Percentiles rank a stretch among this genome's conserved stretches.
Evolutionary conservation across 495 filamentous ascomycete species (phyloP).

Genomic region (Penicillium lagena): DNA sequence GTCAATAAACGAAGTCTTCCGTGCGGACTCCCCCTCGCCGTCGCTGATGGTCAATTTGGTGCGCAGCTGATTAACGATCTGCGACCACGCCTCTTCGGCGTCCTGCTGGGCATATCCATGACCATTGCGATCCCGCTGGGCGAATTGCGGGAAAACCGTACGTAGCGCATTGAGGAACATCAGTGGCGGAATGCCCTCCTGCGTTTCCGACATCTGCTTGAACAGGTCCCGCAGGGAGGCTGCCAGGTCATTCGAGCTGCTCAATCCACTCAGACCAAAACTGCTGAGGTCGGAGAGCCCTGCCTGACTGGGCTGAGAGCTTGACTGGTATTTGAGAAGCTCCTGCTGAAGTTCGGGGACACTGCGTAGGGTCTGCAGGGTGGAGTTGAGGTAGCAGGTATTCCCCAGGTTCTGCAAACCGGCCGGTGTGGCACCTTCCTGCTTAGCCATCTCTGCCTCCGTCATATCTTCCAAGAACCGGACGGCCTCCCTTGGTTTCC

Average conservation of each 20-base stretch:
- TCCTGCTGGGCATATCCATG: constrained; percentile 91
- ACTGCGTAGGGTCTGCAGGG: constrained; percentile 78
- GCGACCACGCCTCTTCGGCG: constrained; percentile 97
- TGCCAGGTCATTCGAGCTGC: constrained; percentile 65
- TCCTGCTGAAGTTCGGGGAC: constrained; percentile 89
- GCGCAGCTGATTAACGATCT: constrained; percentile 82
- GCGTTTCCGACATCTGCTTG: constrained; percentile 88
- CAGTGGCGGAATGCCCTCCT: constrained; percentile 78
- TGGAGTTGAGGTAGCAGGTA: constrained; percentile 97
- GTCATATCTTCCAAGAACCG: constrained; percentile 98
- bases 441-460: constrained; percentile 79
- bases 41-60: constrained; percentile 68
- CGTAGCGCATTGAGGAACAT: constrained; percentile 81
- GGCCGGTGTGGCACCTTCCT: constrained; percentile 78
- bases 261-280: constrained; percentile 55
- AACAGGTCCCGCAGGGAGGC: constrained; percentile 78
- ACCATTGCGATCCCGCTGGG: constrained; percentile 73
- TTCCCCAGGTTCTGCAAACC: constrained; percentile 92
- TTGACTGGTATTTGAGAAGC: constrained; percentile 59
- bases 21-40: constrained; percentile 32
- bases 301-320: constrained; percentile 25
- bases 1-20: constrained; percentile 71
- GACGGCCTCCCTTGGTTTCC: constrained; percentile 71
- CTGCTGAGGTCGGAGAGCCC: constrained; percentile 44
- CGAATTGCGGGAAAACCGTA: constrained; percentile 85